Evolutionary conservation across 306 rosid genomes (phyloP), one percentile per base, ranked within the genome.

Genomic region (Vachellia pachyceras): DNA sequence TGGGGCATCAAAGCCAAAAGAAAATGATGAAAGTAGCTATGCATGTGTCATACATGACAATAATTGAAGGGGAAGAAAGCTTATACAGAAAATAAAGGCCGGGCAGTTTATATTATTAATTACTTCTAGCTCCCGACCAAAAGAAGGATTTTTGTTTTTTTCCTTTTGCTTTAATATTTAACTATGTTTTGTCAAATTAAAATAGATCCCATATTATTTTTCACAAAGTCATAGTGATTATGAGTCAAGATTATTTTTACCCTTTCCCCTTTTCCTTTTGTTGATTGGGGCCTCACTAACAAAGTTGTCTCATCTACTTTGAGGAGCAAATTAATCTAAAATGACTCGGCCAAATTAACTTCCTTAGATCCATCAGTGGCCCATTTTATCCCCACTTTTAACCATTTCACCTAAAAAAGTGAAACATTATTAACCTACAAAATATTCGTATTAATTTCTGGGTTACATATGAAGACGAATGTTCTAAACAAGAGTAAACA

Each of bases 241-340:
- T 87, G 90, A 89, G 95, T 89, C 97, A 90, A 86, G 86, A 85
- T 92, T 82, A 82, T 82, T 89, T 86, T 87, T 77, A 1, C 80
- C 84, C 68, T 84, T 91, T 52, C 1, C 83, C 84, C 73, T 86
- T 88, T 83, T 78, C 75, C 73, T 87, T 89, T 87, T 86, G 60
- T 69, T 86, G 84, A 82, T 78, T 86, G 94, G 91, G 94, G 87
- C 83, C 95, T 88, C 89, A 77, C 82, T 81, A 86, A 82, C 92
- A 89, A 90, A 89, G 94, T 89, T 90, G 93, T 90, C 93, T 85
- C 90, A 83, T 86, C 75, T 87, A 89, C 94, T 87, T 86, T 86
- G 91, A 87, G 88, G 77, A 80, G n/a, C n/a, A 90, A 86, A 54
- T n/a, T n/a, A n/a, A n/a, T 54, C 83, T 85, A 87, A 84, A 87